Evolutionary conservation across 1,284 basidiomycete genomes (phyloP).

Genomic region (Neolentinus lepideus): DNA sequence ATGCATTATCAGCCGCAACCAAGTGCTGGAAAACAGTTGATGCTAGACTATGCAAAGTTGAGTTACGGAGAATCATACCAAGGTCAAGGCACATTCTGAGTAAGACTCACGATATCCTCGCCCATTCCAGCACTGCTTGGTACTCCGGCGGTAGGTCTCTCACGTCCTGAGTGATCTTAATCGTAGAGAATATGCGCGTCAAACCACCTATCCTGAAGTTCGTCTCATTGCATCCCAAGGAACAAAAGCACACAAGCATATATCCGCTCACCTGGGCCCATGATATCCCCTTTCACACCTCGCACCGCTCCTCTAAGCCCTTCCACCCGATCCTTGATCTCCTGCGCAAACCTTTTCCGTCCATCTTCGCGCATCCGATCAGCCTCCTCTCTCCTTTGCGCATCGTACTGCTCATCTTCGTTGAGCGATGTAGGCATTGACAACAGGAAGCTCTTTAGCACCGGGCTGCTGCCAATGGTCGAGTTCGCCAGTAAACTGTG

Average conservation of each 20-base stretch:
- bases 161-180: conserved; percentile 78
- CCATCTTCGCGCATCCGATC: conserved; percentile 90
- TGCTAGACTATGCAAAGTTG: conserved; percentile 51
- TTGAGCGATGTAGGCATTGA: conserved; percentile 71
- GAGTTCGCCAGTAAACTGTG: conserved; percentile 64
- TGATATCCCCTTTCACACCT: conserved; percentile 87
- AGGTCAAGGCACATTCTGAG: conserved; percentile 10
- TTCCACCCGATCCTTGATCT: conserved; percentile 84
- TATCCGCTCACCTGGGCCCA: conserved; percentile 58
- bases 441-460: conserved; percentile 83
- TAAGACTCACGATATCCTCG: conserved; percentile 81
- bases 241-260: conserved; percentile 1
- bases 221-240: neutral
- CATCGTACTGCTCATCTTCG: conserved; percentile 76
- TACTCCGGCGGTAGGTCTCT: conserved; percentile 82
- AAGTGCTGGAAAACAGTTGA: conserved; percentile 96
- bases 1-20: conserved; percentile 89
- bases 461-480: conserved; percentile 40
- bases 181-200: conserved; percentile 79
- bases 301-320: conserved; percentile 81
- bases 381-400: conserved; percentile 76
- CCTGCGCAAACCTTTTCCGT: conserved; percentile 76
- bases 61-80: conserved; percentile 13
- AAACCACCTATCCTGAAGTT: conserved; percentile 62
- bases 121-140: conserved; percentile 91